A percentile compares a stretch with the other conserved stretches of the same genome.
Evolutionary conservation across 2,329 filamentous ascomycete genomes (phyloP).

Genomic region (Tympanopsis confertula): DNA sequence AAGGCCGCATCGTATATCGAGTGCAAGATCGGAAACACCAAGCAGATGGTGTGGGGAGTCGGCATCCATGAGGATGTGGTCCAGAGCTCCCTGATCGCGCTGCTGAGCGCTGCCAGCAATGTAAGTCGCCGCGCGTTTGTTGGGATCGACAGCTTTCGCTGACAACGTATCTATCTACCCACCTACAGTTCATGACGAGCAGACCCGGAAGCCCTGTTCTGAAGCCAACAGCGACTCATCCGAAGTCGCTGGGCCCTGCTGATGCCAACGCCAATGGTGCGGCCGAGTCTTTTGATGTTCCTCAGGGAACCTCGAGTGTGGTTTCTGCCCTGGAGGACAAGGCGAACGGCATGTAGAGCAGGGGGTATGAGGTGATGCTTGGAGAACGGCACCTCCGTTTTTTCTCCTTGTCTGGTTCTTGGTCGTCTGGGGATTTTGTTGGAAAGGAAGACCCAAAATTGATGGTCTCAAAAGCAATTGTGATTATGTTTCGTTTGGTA

Average conservation of each 20-base stretch:
- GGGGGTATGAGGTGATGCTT: no score
- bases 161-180: conserved; percentile 3
- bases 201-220: conserved; percentile 58
- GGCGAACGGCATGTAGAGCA: conserved; percentile 19
- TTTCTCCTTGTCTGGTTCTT: no score
- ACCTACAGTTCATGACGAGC: conserved; percentile 57
- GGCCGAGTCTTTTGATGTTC: conserved; percentile 6
- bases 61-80: conserved; percentile 89
- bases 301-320: conserved; percentile 13
- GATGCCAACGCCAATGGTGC: conserved; percentile 4
- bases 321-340: conserved; percentile 25
- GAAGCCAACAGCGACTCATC: conserved; percentile 43
- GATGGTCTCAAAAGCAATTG: no score
- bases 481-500: no score
- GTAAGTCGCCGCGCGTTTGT: conserved; percentile 38
- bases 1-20: conserved; percentile 96
- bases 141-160: conserved; percentile 1
- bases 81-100: conserved; percentile 74
- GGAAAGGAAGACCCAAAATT: no score
- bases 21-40: conserved; percentile 58
- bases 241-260: conserved; percentile 29
- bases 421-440: no score
- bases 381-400: no score
- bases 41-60: conserved; percentile 75
- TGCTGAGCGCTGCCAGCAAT: conserved; percentile 75